Base-by-base conservation (phyloP, 306 rosid genomes). In the Prunus mume region DNA sequence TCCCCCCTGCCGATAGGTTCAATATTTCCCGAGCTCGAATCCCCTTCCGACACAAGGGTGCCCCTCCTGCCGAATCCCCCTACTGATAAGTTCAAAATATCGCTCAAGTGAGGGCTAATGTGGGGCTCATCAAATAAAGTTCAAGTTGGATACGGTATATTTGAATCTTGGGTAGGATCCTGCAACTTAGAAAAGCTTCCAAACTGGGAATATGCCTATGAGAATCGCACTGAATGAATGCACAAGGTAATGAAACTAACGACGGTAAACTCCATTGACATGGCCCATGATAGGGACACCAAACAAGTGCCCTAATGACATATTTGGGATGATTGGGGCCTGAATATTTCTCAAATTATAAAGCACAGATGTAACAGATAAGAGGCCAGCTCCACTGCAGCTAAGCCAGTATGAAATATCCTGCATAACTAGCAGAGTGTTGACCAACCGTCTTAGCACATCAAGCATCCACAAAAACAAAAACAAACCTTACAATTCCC, bases 401-500 rank as follows among this genome's bases (percentile, higher is more conserved):
- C 43, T 38, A 38, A 38, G 9, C 43, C 43, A 7, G 9, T 1
- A 38, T 7, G 43, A 38, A 38, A 1, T 38, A 38, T 38, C 43
- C 43, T 6, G 43, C 43, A 7, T 7, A 38, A 6, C 43, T 2
- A 7, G 9, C 43, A 7, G 43, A 38, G 43, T 38, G 43, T 38
- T 6, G 9, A 38, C 43, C 43, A 6, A 38, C 43, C 43, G 43
- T 38, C 43, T 7, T 7, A 7, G 43, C 43, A 38, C 13, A 47
- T 47, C 51, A 22, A 62, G 47, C 68, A 34, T 18, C 22, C 9
- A 30, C 24, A 65, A 15, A 12, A 14, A 47, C 45, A 51, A 34
- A 11, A 30, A 46, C 61, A 45, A 65, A 71, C 45, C 22, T 51
- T 51, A 6, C 30, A 79, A 34, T 66, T 78, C 72, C 73, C 74